A percentile compares a stretch with the other conserved stretches of the same genome.
phyloP scores from a whole-genome alignment of 2,329 filamentous ascomycete species.

The Dactylellina sp. region DNA sequence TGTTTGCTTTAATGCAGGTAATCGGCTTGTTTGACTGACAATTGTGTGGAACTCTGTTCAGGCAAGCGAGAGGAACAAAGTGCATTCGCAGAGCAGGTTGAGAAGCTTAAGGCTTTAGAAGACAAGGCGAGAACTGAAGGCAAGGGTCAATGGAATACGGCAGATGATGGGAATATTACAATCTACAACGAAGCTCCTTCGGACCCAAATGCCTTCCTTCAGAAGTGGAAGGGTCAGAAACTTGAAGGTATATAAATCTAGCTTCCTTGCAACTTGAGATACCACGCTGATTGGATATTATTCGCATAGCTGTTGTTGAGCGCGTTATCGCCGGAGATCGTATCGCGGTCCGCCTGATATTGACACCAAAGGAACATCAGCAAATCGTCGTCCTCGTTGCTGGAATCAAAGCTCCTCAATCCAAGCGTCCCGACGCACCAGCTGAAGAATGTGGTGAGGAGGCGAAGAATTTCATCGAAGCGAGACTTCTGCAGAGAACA shows the following conservation, averaged over 20 bases:
- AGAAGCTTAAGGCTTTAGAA: constrained; percentile 82
- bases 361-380: constrained; percentile 84
- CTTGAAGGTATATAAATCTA: constrained; percentile 71
- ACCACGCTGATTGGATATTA: constrained; percentile 1
- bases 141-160: constrained; percentile 82
- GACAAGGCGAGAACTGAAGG: constrained; percentile 79
- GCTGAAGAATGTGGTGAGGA: constrained; percentile 92
- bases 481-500: constrained; percentile 84
- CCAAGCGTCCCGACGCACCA: constrained; percentile 81
- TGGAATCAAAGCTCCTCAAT: constrained; percentile 88
- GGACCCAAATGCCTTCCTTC: constrained; percentile 79
- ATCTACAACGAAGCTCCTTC: constrained; percentile 80
- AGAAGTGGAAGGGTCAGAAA: constrained; percentile 84
- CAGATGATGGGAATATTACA: constrained; percentile 74
- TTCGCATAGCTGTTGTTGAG: constrained; percentile 75
- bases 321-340: constrained; percentile 91
- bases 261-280: neutral
- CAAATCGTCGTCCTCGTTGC: constrained; percentile 90
- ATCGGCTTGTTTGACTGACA: constrained; percentile 12
- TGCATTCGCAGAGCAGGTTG: constrained; percentile 76
- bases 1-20: constrained; percentile 1
- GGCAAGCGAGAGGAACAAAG: constrained; percentile 77
- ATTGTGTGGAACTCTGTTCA: constrained; percentile 23
- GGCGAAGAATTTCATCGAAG: constrained; percentile 86
- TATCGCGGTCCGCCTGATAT: constrained; percentile 82